Evolutionary conservation across 176 grass and related monocot species (phyloP).

Genomic region (Thalia dealbata): DNA sequence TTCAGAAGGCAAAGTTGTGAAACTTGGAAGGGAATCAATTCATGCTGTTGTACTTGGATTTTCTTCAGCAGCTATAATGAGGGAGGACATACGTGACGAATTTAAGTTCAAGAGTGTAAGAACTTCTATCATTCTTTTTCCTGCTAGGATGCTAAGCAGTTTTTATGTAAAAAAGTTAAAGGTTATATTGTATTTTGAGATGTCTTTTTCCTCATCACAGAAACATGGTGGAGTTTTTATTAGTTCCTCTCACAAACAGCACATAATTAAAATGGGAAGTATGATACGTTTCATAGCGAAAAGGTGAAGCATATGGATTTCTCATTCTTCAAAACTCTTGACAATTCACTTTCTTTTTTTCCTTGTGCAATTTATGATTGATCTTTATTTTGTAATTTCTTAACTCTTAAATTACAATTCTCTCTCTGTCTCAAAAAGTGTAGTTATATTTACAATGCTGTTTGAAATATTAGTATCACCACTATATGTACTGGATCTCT

Average conservation of each 20-base stretch:
- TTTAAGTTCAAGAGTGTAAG: constrained; percentile 74
- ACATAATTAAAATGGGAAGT: constrained; percentile 58
- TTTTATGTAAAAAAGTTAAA: too few species aligned
- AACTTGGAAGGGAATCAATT: constrained; percentile 71
- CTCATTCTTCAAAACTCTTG: neutral
- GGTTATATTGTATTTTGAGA: constrained; percentile 5
- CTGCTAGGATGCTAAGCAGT: neutral
- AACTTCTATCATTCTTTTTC: constrained; percentile 1
- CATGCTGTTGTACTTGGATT: constrained; percentile 71
- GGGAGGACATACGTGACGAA: constrained; percentile 52
- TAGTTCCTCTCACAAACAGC: constrained; percentile 38
- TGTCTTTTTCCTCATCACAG: constrained; percentile 28
- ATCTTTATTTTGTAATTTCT: neutral
- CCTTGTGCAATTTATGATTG: neutral
- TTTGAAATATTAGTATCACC: too few species aligned
- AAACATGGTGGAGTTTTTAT: constrained; percentile 45
- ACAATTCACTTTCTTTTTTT: constrained; percentile 13
- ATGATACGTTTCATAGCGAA: constrained; percentile 80
- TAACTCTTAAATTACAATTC: neutral
- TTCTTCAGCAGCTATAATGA: constrained; percentile 76
- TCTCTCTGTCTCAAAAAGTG: neutral
- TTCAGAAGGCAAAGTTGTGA: constrained; percentile 85
- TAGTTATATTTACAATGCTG: neutral
- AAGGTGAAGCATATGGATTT: constrained; percentile 44
- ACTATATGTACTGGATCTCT: too few species aligned